Conservation (phyloP, 2,329 filamentous ascomycete genomes). For the Bipolaris oryzae region DNA sequence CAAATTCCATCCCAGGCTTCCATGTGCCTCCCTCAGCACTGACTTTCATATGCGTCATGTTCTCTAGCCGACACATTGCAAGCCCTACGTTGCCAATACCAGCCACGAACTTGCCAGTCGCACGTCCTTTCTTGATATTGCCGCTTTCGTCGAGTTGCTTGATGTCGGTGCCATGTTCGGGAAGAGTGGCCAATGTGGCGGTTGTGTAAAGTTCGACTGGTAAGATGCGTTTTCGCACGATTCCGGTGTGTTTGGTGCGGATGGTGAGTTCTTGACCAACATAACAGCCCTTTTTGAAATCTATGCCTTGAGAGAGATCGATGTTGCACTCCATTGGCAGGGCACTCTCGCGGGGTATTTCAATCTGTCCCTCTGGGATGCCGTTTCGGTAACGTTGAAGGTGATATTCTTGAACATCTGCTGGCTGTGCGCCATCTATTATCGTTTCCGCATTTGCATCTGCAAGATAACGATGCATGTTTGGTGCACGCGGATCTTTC, state of each 20-base stretch:
- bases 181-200: constrained; percentile 36
- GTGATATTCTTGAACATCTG: constrained; percentile 64
- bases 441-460: constrained; percentile 5
- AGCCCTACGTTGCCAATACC: constrained; percentile 86
- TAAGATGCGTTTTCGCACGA: constrained; percentile 87
- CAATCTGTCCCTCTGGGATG: constrained; percentile 81
- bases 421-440: constrained; percentile 7
- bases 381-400: constrained; percentile 79
- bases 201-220: constrained; percentile 73
- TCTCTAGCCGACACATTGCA: constrained; percentile 83
- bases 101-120: constrained; percentile 78
- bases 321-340: constrained; percentile 90
- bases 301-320: constrained; percentile 82
- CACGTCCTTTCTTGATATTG: constrained; percentile 60
- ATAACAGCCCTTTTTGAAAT: constrained; percentile 97
- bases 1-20: constrained; percentile 62
- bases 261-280: constrained; percentile 97
- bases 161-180: constrained; percentile 58
- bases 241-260: constrained; percentile 89
- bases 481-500: constrained; percentile 32
- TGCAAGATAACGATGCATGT: constrained; percentile 13
- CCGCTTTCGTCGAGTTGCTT: constrained; percentile 56
- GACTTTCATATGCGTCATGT: constrained; percentile 81
- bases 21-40: constrained; percentile 70
- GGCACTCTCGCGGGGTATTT: constrained; percentile 73